Base-by-base conservation (phyloP, 257 asterid genomes). In the Leonotis leonurus region DNA sequence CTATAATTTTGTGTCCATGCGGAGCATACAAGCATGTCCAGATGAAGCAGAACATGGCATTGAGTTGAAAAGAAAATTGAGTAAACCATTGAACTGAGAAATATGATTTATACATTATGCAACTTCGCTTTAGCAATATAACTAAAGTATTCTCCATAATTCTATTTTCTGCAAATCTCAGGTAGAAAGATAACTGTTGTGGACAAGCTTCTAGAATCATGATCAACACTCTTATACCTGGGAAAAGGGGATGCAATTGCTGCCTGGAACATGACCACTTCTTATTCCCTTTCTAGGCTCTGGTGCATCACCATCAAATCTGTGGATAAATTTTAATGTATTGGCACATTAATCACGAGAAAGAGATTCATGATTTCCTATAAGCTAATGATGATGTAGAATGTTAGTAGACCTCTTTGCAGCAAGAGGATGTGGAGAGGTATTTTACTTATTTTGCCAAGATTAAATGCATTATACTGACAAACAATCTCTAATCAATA, bases 211-310 rank as follows among this genome's bases (percentile, higher is more conserved):
- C 22, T 27, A n/a, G 40, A 30, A 55, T 30, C 44, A 30, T 55
- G n/a, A 17, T 55, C 17, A 55, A 9, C 3, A 46, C 59, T 62
- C 44, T 9, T 68, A 67, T 70, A 88, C 98, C 95, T 91, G 86
- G n/a, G 86, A 39, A 69, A 91, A 91, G 36, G 98, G 98, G 64
- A 91, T 21, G 61, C 98, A 91, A 75, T 91, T 91, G 88, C 98
- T 91, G 18, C 95, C 88, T 1, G 98, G 98, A 51, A 91, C 87
- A 70, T 86, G 95, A 22, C 98, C 98, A 75, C 96, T 74, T 77
- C 89, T 80, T 70, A 91, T 75, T 77, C 98, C 98, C 64, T 91
- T 88, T 14, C 98, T 87, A 62, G 98, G 98, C 87, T 91, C 98
- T 33, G 95, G 89, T 61, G 95, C 97, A 69, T 62, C 81, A 33